Conservation (phyloP, 768 basidiomycete genomes). For the Suillus decipiens region DNA sequence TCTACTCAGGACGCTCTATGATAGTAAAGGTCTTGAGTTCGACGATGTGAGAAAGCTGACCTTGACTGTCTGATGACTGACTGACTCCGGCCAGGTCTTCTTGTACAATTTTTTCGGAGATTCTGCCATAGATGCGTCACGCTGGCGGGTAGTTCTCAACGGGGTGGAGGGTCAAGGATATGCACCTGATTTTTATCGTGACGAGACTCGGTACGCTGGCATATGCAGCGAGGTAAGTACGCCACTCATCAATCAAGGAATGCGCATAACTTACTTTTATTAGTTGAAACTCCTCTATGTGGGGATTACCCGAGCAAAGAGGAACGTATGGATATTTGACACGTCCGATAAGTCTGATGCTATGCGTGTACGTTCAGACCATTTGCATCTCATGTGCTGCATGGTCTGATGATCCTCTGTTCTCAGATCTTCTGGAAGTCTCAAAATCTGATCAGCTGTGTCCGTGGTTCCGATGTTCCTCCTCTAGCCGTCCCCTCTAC, state of each 20-base stretch:
- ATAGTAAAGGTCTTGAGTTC: slow-evolving; percentile 33
- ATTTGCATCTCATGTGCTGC: neutral
- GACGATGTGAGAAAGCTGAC: slow-evolving; percentile 17
- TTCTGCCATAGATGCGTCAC: slow-evolving; percentile 48
- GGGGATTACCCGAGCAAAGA: slow-evolving; percentile 67
- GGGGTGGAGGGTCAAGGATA: slow-evolving; percentile 30
- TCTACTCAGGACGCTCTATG: slow-evolving; percentile 30
- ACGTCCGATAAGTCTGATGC: slow-evolving; percentile 54
- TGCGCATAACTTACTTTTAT: neutral
- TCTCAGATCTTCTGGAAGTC: slow-evolving; percentile 54
- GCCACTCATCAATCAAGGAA: neutral
- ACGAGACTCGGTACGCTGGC: slow-evolving; percentile 51
- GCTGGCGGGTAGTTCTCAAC: slow-evolving; percentile 63
- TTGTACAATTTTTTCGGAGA: slow-evolving; percentile 77
- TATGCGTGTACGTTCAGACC: slow-evolving; percentile 47
- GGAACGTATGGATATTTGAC: slow-evolving; percentile 72
- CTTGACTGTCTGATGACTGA: neutral
- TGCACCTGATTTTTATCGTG: slow-evolving; percentile 46
- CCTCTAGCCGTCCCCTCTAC: slow-evolving; percentile 56
- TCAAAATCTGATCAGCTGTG: slow-evolving; percentile 46
- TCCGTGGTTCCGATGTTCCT: slow-evolving; percentile 49
- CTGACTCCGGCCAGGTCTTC: slow-evolving; percentile 51
- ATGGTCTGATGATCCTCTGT: neutral
- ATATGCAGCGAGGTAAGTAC: slow-evolving; percentile 57
- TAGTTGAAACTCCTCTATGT: slow-evolving; percentile 73